phyloP scores from a whole-genome alignment of 2,329 filamentous ascomycete genomes.

The Triangularia verruculosa region DNA sequence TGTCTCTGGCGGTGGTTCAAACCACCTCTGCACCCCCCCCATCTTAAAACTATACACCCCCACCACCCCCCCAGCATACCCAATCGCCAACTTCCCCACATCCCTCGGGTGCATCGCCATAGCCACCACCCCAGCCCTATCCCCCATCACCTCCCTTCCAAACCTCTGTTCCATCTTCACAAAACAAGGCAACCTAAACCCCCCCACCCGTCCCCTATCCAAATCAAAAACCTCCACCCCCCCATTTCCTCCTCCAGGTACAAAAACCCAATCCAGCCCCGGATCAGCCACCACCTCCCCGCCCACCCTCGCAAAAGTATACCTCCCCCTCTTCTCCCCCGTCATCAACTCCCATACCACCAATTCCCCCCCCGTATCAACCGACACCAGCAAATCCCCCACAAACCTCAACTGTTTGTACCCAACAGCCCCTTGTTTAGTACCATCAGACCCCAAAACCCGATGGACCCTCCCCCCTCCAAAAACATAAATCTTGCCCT shows the following conservation, averaged over 20 bases:
- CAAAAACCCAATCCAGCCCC: constrained; percentile 87
- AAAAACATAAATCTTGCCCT: constrained; percentile 82
- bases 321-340: constrained; percentile 62
- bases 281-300: constrained; percentile 76
- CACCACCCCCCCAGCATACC: constrained; percentile 76
- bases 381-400: constrained; percentile 76
- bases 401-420: constrained; percentile 73
- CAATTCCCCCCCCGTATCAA: constrained; percentile 84
- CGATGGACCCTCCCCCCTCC: constrained; percentile 76
- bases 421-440: too few relatives aligned
- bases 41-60: constrained; percentile 95
- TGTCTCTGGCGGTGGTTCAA: constrained; percentile 49
- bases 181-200: constrained; percentile 81
- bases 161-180: constrained; percentile 74
- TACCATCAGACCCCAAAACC: too few relatives aligned
- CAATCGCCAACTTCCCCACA: constrained; percentile 85
- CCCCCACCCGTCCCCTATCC: constrained; percentile 71
- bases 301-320: constrained; percentile 74
- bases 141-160: constrained; percentile 55
- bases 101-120: constrained; percentile 87
- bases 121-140: constrained; percentile 55
- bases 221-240: constrained; percentile 96
- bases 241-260: too few relatives aligned
- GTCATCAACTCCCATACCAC: constrained; percentile 77
- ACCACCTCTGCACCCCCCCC: constrained; percentile 72